Conservation (phyloP, 1,284 basidiomycete genomes). For the Pseudozyma flocculosa region DNA sequence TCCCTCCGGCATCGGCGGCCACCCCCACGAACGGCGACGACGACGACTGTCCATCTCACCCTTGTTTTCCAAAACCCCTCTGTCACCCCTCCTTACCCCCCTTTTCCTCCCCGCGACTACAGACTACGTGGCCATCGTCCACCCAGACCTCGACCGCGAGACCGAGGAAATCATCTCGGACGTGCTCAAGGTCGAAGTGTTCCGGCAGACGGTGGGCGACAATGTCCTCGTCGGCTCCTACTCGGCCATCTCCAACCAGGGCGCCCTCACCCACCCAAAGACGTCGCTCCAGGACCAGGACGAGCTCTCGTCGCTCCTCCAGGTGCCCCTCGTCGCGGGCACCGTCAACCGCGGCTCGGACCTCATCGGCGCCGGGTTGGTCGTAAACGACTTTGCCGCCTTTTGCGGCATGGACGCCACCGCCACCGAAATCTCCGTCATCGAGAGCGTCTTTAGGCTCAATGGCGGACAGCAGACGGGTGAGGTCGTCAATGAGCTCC, state of each 20-base stretch:
- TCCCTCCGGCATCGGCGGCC: too few species aligned
- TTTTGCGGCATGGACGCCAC: slow-evolving; percentile 70
- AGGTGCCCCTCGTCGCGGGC: slow-evolving; percentile 92
- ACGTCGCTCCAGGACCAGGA: slow-evolving; percentile 97
- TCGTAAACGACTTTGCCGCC: slow-evolving; percentile 99
- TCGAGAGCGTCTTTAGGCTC: slow-evolving; percentile 85
- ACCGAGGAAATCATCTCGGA: slow-evolving; percentile 99
- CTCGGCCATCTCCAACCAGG: slow-evolving; percentile 91
- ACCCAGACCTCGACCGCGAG: slow-evolving; percentile 93
- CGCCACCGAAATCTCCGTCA: slow-evolving; percentile 95
- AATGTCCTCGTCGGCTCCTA: slow-evolving; percentile 97
- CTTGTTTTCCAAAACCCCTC: not conserved
- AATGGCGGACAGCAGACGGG: slow-evolving; percentile 36
- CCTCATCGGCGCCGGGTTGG: slow-evolving; percentile 92
- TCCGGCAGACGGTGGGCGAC: slow-evolving; percentile 93
- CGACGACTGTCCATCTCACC: too few species aligned
- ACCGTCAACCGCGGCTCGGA: slow-evolving; percentile 98
- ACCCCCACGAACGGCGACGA: too few species aligned
- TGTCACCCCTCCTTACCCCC: not conserved
- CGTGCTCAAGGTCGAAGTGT: slow-evolving; percentile 97
- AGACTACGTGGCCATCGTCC: slow-evolving; percentile 54
- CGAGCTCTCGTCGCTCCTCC: slow-evolving; percentile 89
- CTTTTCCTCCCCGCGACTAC: not conserved
- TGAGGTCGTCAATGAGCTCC: slow-evolving; percentile 51
- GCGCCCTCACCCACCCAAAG: slow-evolving; percentile 94